Evolutionary conservation across 2,329 filamentous ascomycete genomes (phyloP).

Genomic region (Calonectria crousiana): DNA sequence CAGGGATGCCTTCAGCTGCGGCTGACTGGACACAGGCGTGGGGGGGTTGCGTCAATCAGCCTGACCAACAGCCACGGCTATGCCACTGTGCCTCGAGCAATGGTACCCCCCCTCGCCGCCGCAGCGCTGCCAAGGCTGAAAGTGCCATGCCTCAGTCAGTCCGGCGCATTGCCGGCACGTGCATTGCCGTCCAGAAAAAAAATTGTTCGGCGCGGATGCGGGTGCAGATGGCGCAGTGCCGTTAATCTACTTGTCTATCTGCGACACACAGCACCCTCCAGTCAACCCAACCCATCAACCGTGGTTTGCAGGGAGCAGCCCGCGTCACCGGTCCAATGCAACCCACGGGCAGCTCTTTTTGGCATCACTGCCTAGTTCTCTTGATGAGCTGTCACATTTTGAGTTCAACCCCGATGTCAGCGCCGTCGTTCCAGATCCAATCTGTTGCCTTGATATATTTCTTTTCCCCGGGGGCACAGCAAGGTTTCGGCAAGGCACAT

Average conservation of each 20-base stretch:
- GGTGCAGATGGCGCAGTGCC: not conserved
- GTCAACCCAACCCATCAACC: not conserved
- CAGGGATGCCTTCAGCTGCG: not conserved
- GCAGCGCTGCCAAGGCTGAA: not conserved
- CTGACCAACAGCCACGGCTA: not conserved
- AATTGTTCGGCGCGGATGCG: not conserved
- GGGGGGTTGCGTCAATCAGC: not conserved
- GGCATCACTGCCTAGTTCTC: not conserved
- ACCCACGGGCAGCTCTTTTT: too few species aligned
- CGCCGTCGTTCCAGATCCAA: too few species aligned
- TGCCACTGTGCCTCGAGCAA: not conserved
- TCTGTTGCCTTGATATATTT: too few species aligned
- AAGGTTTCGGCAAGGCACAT: too few species aligned
- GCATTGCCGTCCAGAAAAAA: too few species aligned
- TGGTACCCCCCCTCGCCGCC: not conserved
- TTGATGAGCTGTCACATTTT: not conserved
- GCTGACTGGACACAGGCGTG: not conserved
- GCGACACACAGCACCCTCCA: not conserved
- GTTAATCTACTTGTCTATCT: not conserved
- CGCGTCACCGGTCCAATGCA: not conserved
- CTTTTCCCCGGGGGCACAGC: too few species aligned
- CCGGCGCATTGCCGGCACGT: too few species aligned
- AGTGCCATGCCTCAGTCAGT: not conserved
- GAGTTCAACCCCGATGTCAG: not conserved
- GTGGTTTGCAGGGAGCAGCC: not conserved